A percentile compares a stretch with the other conserved stretches of the same genome.
Evolutionary conservation across 106 monocot species (phyloP).

Genomic region (Narthecium ossifragum): DNA sequence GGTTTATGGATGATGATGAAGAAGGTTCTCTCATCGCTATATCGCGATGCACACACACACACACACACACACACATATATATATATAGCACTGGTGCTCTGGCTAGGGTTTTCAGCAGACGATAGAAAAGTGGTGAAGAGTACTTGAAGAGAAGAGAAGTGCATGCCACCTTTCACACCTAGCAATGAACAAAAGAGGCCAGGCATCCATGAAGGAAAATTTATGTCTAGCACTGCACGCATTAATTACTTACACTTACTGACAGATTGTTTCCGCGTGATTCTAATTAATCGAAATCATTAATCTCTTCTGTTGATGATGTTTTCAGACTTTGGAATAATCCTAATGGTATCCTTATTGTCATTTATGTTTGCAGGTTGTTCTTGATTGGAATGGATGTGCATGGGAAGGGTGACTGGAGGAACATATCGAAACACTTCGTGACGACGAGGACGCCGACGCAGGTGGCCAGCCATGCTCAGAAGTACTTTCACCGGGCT

Average conservation of each 20-base stretch:
- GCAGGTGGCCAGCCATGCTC: slow-evolving; percentile 36
- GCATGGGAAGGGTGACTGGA: slow-evolving; percentile 31
- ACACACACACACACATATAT: too few species aligned
- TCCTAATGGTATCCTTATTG: neutral
- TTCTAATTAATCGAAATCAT: neutral
- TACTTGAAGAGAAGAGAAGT: too few species aligned
- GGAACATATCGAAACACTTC: slow-evolving; percentile 25
- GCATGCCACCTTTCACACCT: too few species aligned
- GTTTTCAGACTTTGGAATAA: neutral
- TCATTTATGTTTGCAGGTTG: neutral
- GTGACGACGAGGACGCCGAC: slow-evolving; percentile 28
- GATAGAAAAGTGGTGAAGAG: too few species aligned
- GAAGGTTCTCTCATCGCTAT: too few species aligned
- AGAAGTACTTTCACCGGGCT: slow-evolving; percentile 30
- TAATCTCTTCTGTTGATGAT: neutral
- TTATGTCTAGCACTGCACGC: neutral
- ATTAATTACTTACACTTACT: neutral
- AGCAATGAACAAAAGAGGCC: neutral
- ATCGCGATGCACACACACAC: too few species aligned
- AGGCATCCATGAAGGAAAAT: neutral
- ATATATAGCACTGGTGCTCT: too few species aligned
- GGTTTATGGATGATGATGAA: too few species aligned
- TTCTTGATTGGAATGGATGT: slow-evolving; percentile 20
- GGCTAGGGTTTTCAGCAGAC: too few species aligned
- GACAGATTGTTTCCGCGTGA: neutral